A percentile compares a stretch with the other conserved stretches of the same genome.
Conservation (phyloP, 2,329 filamentous ascomycete genomes). For the Trichophyton verrucosum region DNA sequence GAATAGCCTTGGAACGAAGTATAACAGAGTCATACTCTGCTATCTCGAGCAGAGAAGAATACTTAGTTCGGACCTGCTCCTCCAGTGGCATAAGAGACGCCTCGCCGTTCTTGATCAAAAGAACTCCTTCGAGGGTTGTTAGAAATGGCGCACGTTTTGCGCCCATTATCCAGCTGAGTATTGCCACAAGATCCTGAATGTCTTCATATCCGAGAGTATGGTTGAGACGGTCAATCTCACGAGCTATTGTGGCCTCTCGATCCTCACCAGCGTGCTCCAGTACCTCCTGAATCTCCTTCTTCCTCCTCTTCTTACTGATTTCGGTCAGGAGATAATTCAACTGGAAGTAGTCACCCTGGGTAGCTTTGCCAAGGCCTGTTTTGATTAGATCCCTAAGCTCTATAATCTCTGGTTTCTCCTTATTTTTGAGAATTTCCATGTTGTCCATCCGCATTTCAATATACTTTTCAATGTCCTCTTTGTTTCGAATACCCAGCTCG, state of each 20-base stretch:
- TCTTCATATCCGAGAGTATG: conserved; percentile 16
- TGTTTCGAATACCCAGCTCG: conserved; percentile 14
- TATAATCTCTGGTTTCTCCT: conserved; percentile 11
- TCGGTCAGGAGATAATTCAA: conserved; percentile 18
- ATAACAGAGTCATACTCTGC: conserved; percentile 9
- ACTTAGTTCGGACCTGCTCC: conserved; percentile 16
- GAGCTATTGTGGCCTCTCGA: conserved; percentile 17
- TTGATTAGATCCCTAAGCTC: conserved; percentile 16
- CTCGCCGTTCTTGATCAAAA: conserved; percentile 17
- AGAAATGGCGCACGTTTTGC: conserved; percentile 13
- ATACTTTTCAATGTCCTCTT: conserved; percentile 17
- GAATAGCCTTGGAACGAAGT: conserved; percentile 17
- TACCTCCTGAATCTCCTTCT: conserved; percentile 19
- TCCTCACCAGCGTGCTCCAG: conserved; percentile 18
- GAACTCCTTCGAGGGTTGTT: conserved; percentile 15
- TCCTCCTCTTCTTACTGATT: conserved; percentile 19
- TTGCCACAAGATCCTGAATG: conserved; percentile 20
- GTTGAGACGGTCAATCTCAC: conserved; percentile 18
- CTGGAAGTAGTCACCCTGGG: conserved; percentile 19
- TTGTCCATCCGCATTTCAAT: conserved; percentile 18
- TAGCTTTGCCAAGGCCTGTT: conserved; percentile 15
- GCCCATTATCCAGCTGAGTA: conserved; percentile 19
- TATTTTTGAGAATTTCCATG: conserved; percentile 18
- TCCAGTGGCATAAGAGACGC: conserved; percentile 17
- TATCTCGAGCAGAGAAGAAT: conserved; percentile 16